Evolutionary conservation across 2,329 filamentous ascomycete species (phyloP), one percentile per base, ranked within the genome.

Genomic region (Alternaria brassicicola): DNA sequence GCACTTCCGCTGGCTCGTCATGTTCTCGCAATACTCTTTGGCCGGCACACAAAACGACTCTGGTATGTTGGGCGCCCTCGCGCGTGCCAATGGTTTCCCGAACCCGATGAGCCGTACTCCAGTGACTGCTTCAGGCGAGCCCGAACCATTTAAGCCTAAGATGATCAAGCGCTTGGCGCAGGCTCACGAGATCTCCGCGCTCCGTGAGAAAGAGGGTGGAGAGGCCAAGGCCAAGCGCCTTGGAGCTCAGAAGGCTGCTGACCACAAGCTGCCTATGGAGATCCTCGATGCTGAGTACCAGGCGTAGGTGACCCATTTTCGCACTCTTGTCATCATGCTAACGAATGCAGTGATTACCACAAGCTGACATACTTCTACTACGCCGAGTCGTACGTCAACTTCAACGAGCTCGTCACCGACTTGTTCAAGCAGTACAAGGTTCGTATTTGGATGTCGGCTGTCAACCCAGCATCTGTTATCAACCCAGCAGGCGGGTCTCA

Each of bases 341-440:
- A 46, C 25, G 17, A 9, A 35, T 48, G 62, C 68, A 97, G 94
- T 89, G 95, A 99, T 76, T 97, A 93, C 88, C 97, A 98, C 80
- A 99, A 99, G 77, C 82, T 99, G 55, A 99, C 96, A 0, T 98
- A 98, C 79, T 99, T 97, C 81, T 99, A 98, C 80, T 99, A 97
- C 76, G 94, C 95, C 52, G 93, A 97, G 73, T 88, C 92, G 0
- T 99, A 99, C 76, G 97, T 99, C 83, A 98, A 98, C 80, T 99
- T 99, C 84, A 99, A 99, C 76, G 92, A 92, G 2, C 86, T 99
- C 15, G 95, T 99, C 52, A 97, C 93, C 0, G 95, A 99, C 75
- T 84, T 99, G 12, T 99, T 98, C 85, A 98, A 98, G 80, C 94
- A 98, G 62, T 99, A 98, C 84, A 99, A 99, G 82, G 97, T 94